Evolutionary conservation across 2,329 filamentous ascomycete genomes (phyloP).

Genomic region (Aspergillus terreus): DNA sequence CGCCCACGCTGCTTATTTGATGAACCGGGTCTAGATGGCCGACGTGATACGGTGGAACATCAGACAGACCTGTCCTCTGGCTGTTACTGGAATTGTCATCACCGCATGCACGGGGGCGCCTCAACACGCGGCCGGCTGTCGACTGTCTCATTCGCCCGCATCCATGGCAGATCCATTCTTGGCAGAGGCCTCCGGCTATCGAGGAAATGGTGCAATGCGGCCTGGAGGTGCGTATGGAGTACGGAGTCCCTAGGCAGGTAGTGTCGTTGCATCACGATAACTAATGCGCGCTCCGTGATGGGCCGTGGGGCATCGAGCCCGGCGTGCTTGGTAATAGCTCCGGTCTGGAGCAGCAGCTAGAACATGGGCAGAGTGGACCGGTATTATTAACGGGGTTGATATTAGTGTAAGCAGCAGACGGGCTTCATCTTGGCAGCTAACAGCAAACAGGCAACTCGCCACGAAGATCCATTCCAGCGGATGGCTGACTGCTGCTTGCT

Average conservation of each 20-base stretch:
- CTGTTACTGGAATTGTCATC: not conserved
- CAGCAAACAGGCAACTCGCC: not conserved
- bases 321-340: not conserved
- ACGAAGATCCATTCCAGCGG: not conserved
- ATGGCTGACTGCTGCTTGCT: not conserved
- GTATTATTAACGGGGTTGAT: not conserved
- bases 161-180: conserved; percentile 10
- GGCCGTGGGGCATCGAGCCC: not conserved
- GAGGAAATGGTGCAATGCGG: not conserved
- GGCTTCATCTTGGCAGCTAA: not conserved
- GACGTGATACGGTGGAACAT: not conserved
- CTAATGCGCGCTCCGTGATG: not conserved
- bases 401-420: not conserved
- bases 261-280: not conserved
- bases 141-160: conserved; percentile 4
- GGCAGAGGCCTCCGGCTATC: not conserved
- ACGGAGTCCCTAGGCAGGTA: too few relatives aligned
- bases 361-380: not conserved
- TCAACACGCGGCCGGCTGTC: not conserved
- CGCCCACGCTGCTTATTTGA: not conserved
- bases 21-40: not conserved
- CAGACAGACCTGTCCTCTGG: not conserved
- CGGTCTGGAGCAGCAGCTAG: not conserved
- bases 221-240: not conserved
- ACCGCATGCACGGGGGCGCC: not conserved